A percentile compares a stretch with the other conserved stretches of the same genome.
These are phyloP conservation scores for Aspergillus flavus DNA, from an alignment of 2,329 filamentous ascomycete species.

Conservation along the genomic window DNA sequence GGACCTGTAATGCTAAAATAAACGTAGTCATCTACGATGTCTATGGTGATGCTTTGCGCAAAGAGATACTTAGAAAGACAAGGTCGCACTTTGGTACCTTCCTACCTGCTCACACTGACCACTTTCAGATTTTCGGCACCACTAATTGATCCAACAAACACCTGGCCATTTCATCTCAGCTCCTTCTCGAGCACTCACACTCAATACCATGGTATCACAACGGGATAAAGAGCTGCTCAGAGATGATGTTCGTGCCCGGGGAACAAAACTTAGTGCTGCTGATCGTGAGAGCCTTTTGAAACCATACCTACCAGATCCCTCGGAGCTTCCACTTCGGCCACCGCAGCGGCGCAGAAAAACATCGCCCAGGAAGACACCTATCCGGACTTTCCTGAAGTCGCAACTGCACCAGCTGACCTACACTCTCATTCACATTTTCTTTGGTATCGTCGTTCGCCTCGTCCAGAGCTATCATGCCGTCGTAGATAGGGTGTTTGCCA, in stretches of 20 bases:
- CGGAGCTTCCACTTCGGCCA: slow-evolving; percentile 28
- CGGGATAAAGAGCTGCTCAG: slow-evolving; percentile 40
- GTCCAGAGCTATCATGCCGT: slow-evolving; percentile 79
- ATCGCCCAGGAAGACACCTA: slow-evolving; percentile 38
- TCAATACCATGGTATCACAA: slow-evolving; percentile 35
- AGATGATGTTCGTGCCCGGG: slow-evolving; percentile 42
- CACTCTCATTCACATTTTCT: slow-evolving; percentile 67
- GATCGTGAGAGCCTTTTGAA: slow-evolving; percentile 57
- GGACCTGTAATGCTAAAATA: not conserved
- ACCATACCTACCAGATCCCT: slow-evolving; percentile 55
- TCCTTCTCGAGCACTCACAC: not conserved
- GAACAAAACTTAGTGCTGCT: slow-evolving; percentile 43
- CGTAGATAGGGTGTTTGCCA: slow-evolving; percentile 73
- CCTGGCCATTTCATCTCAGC: not conserved
- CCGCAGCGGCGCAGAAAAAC: slow-evolving; percentile 29
- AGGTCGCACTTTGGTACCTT: not conserved
- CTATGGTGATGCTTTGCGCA: not conserved
- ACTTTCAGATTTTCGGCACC: not conserved
- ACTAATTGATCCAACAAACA: not conserved
- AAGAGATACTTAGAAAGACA: not conserved
- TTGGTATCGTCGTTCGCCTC: slow-evolving; percentile 83
- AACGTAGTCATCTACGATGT: not conserved
- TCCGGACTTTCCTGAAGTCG: slow-evolving; percentile 48
- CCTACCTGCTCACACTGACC: not conserved
- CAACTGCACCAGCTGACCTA: slow-evolving; percentile 49